Evolutionary conservation across 75 land plant genomes (phyloP), one percentile per base, ranked within the genome.

Genomic region (Cryptomeria japonica): DNA sequence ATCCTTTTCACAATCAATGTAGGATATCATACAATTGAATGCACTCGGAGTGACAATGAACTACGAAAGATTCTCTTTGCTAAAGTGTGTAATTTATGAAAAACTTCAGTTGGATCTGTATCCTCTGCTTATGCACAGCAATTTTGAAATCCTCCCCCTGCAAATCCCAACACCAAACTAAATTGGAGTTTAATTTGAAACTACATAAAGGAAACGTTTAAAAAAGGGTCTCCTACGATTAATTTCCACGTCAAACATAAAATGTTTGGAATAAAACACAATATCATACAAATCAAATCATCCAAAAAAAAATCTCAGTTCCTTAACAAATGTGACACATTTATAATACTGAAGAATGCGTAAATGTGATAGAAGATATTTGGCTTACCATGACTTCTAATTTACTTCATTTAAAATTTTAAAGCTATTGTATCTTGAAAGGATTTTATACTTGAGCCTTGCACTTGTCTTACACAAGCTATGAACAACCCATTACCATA

Each of bases 61-160:
- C 84, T 82, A 82, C 84, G 25, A 82, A 44, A 82, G 12, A 80
- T 22, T 80, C 47, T 42, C 49, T 82, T 80, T 25, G 5, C 47
- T 44, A 38, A 28, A 82, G 49, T 82, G 2, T 46, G 28, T n/a
- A 8, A 47, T 12, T 28, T 10, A 5, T 28, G 51, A 2, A n/a
- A 82, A 82, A 42, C 84, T 41, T 41, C 84, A n/a, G 47, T 82
- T 46, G 51, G 8, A 82, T 14, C 6, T 80, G 31, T 28, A 28
- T 80, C 3, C 13, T 75, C n/a, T 34, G 34, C 28, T 37, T 14
- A 32, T 32, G 38, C 77, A 0, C 0, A 34, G 34, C 37, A 75
- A 75, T 75, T 75, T 75, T 38, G 5, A 75, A 75, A 75, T 34
- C 38, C 15, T 34, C 37, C 34, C n/a, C 37, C 5, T 34, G 77